Evolutionary conservation across 805 yeast genomes (phyloP).

Genomic region (Candida manassasensis): DNA sequence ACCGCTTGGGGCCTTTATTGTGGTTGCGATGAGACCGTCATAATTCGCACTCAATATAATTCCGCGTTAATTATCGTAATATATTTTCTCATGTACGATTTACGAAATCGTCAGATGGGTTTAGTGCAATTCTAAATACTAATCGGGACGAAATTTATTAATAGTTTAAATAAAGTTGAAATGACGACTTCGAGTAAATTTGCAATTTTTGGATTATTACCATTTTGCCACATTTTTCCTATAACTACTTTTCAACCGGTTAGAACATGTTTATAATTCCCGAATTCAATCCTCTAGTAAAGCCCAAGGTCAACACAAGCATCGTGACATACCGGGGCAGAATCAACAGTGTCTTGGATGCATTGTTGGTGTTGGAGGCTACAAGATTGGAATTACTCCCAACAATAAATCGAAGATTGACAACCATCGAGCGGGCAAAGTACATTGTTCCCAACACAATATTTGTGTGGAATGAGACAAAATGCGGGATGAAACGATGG

Average conservation of each 20-base stretch:
- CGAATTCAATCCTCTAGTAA: slow-evolving; percentile 6
- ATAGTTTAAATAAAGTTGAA: too few relatives aligned
- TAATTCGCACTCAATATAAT: too few relatives aligned
- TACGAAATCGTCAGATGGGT: slow-evolving; percentile 1
- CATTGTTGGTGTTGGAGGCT: slow-evolving; percentile 62
- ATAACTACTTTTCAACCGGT: too few relatives aligned
- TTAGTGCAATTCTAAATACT: slow-evolving; percentile 1
- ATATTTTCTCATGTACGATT: neutral
- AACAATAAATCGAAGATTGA: slow-evolving; percentile 53
- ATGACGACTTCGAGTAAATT: too few relatives aligned
- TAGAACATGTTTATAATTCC: slow-evolving; percentile 6
- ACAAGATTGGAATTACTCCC: slow-evolving; percentile 54
- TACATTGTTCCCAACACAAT: slow-evolving; percentile 55
- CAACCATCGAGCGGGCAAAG: slow-evolving; percentile 57
- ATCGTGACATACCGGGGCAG: slow-evolving; percentile 63
- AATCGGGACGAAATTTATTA: neutral
- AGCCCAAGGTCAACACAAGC: slow-evolving; percentile 1
- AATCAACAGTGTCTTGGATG: slow-evolving; percentile 55
- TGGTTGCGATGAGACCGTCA: too few relatives aligned
- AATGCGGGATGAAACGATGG: slow-evolving; percentile 72
- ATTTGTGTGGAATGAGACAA: slow-evolving; percentile 68
- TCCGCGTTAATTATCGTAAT: too few relatives aligned
- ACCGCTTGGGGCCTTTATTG: too few relatives aligned
- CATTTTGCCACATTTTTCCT: too few relatives aligned
- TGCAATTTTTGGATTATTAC: too few relatives aligned